Percentiles rank a stretch among this genome's conserved stretches.
Evolutionary conservation across 768 basidiomycete species (phyloP).

Genomic region (Punctularia strigosozonata): DNA sequence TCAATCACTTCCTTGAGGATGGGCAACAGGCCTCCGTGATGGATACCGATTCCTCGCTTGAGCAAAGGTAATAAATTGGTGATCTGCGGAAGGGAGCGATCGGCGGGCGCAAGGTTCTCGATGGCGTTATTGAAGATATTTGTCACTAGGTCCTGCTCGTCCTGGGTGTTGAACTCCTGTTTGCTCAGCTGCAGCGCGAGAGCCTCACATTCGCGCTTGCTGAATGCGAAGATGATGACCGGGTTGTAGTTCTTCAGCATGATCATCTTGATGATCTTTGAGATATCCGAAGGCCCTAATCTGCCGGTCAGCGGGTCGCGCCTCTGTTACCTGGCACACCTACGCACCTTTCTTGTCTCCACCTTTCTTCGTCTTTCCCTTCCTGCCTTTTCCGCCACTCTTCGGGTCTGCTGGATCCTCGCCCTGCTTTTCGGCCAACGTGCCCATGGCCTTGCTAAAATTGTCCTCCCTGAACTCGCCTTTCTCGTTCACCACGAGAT

Average conservation of each 20-base stretch:
- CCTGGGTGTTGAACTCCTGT: conserved; percentile 86
- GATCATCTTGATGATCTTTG: conserved; percentile 97
- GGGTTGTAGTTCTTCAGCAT: conserved; percentile 97
- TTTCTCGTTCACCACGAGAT: conserved; percentile 97
- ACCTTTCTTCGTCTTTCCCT: conserved; percentile 92
- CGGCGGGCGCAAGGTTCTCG: conserved; percentile 74
- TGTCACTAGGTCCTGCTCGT: conserved; percentile 79
- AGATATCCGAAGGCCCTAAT: conserved; percentile 82
- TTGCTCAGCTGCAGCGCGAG: conserved; percentile 90
- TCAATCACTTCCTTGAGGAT: conserved; percentile 99
- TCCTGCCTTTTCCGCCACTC: conserved; percentile 75
- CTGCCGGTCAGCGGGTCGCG: too few relatives aligned
- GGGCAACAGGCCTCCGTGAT: conserved; percentile 94
- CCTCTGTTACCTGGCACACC: too few relatives aligned
- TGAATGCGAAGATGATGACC: conserved; percentile 97
- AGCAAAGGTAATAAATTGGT: conserved; percentile 85
- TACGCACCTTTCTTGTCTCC: conserved; percentile 76
- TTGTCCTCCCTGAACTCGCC: conserved; percentile 95
- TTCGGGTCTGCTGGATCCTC: conserved; percentile 88
- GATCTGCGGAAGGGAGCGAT: conserved; percentile 88
- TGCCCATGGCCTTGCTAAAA: conserved; percentile 96
- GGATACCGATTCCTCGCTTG: conserved; percentile 92
- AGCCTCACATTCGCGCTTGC: conserved; percentile 94
- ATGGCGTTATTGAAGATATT: conserved; percentile 95
- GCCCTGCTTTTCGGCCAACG: conserved; percentile 70